These are phyloP conservation scores for Nyssa sinensis DNA, from an alignment of 148 eudicot species.

Conservation along the genomic window DNA sequence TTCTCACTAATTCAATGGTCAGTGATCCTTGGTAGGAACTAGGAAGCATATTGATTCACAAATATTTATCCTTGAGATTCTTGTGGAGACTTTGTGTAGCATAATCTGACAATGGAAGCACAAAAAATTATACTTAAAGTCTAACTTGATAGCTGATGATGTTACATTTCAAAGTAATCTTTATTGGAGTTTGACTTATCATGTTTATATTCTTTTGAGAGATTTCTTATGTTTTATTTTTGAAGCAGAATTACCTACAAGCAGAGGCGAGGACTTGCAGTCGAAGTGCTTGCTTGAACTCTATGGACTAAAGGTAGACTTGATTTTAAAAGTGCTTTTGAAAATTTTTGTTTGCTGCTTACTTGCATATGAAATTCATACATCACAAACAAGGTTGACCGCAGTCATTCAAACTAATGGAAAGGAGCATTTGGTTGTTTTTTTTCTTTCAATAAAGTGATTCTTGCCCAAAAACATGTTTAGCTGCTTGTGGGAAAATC, in stretches of 20 bases:
- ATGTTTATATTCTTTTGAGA: background rate
- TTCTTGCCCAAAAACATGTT: slow-evolving; percentile 9
- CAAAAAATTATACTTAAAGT: too few species aligned
- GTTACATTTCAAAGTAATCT: background rate
- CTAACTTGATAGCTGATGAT: background rate
- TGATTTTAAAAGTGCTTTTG: slow-evolving; percentile 1
- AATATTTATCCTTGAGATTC: background rate
- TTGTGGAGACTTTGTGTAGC: background rate
- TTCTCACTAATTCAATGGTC: too few species aligned
- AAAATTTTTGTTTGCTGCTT: background rate
- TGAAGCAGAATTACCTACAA: slow-evolving; percentile 83
- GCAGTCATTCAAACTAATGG: background rate
- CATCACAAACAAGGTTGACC: background rate
- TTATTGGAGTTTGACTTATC: background rate
- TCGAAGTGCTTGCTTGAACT: slow-evolving; percentile 98
- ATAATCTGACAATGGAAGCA: background rate
- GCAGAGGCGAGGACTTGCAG: slow-evolving; percentile 93
- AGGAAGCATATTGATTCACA: background rate
- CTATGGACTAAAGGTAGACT: slow-evolving; percentile 89
- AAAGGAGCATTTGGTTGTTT: background rate
- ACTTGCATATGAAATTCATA: slow-evolving; percentile 5
- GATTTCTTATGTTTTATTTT: too few species aligned
- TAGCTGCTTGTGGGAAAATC: background rate
- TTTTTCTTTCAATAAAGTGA: background rate
- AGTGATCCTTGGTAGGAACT: background rate